Percentiles rank a stretch among this genome's conserved stretches.
These are phyloP conservation scores for Candida arabinofermentans DNA, from an alignment of 805 yeast species.

Conservation along the genomic window DNA sequence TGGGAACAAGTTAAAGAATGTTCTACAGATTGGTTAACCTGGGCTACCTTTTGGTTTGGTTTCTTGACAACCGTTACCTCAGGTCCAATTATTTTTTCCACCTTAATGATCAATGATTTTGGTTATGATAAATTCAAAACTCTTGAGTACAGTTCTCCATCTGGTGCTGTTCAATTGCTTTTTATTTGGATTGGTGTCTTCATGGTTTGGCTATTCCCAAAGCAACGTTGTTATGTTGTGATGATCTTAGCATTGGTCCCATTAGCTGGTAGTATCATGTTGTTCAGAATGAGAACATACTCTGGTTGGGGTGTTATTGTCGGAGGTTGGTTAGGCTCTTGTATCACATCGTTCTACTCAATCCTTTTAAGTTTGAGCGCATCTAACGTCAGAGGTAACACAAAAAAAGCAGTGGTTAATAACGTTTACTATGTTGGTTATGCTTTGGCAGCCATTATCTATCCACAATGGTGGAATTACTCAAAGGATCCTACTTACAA, in stretches of 20 bases:
- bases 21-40: slow-evolving; percentile 46
- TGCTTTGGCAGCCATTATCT: slow-evolving; percentile 60
- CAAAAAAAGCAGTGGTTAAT: slow-evolving; percentile 59
- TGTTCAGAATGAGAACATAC: slow-evolving; percentile 10
- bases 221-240: slow-evolving; percentile 19
- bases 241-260: slow-evolving; percentile 20
- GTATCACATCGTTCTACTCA: slow-evolving; percentile 16
- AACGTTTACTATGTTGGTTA: slow-evolving; percentile 56
- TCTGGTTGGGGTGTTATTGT: slow-evolving; percentile 21
- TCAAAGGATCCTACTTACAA: slow-evolving; percentile 53
- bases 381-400: slow-evolving; percentile 60
- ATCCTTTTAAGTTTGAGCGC: slow-evolving; percentile 17
- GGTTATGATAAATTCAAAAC: slow-evolving; percentile 29
- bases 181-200: slow-evolving; percentile 24
- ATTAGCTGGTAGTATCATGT: slow-evolving; percentile 20
- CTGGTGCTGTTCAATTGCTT: slow-evolving; percentile 29
- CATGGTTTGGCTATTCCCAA: slow-evolving; percentile 16
- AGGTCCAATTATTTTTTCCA: slow-evolving; percentile 35
- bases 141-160: slow-evolving; percentile 25
- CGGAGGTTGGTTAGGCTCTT: slow-evolving; percentile 21
- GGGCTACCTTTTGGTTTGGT: slow-evolving; percentile 42
- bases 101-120: slow-evolving; percentile 27
- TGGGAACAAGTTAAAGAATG: slow-evolving; percentile 53
- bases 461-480: slow-evolving; percentile 62
- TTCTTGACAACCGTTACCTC: slow-evolving; percentile 43